Evolutionary conservation across 179 eudicot genomes (phyloP), one percentile per base, ranked within the genome.

Genomic region (Kewa caespitosa): DNA sequence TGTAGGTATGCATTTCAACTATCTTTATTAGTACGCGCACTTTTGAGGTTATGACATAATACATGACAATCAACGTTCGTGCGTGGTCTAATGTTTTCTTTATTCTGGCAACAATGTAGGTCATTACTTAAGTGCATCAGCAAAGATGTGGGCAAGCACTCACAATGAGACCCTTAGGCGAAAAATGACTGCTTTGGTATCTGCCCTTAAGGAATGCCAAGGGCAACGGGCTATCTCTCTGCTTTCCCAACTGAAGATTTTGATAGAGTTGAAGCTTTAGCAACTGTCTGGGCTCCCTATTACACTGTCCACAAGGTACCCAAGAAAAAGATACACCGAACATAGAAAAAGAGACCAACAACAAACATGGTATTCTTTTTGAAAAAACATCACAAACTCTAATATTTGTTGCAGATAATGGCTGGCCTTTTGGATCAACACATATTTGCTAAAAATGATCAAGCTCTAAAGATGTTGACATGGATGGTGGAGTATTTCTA

Each of bases 141-240:
- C 98, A 63, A 83, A 81, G 33, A 92, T 92, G 94, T 94, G 98
- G 97, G 96, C 97, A 41, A 94, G 97, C 76, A 94, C 94, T 31
- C 85, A 87, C 76, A 87, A 92, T 76, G 81, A 88, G 8, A 82
- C 48, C 36, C 84, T 94, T 13, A 80, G 80, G 78, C 57, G 75
- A 79, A 89, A 84, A 69, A 94, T 92, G 98, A 74, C 75, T 5
- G 76, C 80, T 13, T 79, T 92, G 65, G 94, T 94, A 80, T 80
- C 85, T 31, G 87, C 86, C 61, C 88, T 94, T 36, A 85, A 85
- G 27, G 88, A 77, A 34, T 92, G 97, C 69, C 97, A 94, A 73
- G 77, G 28, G 96, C 94, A 52, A 89, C 92, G 4, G 96, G 98
- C 25, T 92, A 92, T 77, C 92, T 94, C 57, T 94, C 98, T 79